Conservation (phyloP, 805 yeast species). For the Pichia kluyveri region DNA sequence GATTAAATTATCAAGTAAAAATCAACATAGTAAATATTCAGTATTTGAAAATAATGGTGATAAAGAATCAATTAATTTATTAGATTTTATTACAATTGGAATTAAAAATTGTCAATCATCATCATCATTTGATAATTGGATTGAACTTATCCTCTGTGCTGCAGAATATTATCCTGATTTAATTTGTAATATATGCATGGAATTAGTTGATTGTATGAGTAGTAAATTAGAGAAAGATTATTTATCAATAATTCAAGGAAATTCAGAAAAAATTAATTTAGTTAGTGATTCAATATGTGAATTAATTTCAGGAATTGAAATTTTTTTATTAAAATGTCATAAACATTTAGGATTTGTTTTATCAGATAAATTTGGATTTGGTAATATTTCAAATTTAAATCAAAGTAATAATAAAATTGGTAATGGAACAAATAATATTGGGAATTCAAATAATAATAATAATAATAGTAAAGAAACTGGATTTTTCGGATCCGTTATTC, state of each 20-base stretch:
- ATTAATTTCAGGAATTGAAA: slow-evolving; percentile 53
- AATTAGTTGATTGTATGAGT: slow-evolving; percentile 21
- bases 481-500: slow-evolving; percentile 59
- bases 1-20: slow-evolving; percentile 19
- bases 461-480: slow-evolving; percentile 33
- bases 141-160: slow-evolving; percentile 15
- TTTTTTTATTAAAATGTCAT: slow-evolving; percentile 51
- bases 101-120: slow-evolving; percentile 15
- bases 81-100: slow-evolving; percentile 21
- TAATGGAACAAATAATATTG: slow-evolving; percentile 3
- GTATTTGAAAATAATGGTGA: background rate
- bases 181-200: slow-evolving; percentile 15
- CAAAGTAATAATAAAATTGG: background rate
- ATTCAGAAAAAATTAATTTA: slow-evolving; percentile 6
- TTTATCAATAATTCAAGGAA: slow-evolving; percentile 7
- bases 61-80: slow-evolving; percentile 11
- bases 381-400: background rate
- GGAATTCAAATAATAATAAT: background rate
- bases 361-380: slow-evolving; percentile 13
- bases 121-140: slow-evolving; percentile 21
- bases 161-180: slow-evolving; percentile 21
- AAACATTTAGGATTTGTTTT: slow-evolving; percentile 30
- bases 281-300: slow-evolving; percentile 35
- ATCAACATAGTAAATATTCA: slow-evolving; percentile 7
- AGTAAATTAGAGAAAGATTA: slow-evolving; percentile 16